Conservation (phyloP, 305 asterid species). For the Ajuga reptans region DNA sequence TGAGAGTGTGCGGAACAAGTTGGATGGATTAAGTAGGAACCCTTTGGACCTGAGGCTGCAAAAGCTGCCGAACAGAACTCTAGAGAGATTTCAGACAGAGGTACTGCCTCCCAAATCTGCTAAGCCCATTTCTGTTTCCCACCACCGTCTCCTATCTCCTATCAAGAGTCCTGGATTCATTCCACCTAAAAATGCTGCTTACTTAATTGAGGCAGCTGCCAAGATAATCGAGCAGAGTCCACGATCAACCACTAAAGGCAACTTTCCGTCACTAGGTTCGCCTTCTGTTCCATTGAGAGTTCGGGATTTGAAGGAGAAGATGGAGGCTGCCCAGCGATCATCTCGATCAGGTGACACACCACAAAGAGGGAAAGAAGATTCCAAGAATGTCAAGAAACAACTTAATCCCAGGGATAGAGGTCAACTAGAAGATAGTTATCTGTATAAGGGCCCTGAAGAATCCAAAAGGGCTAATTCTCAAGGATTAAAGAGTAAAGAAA, state of each 20-base stretch:
- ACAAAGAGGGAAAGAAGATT: conserved; percentile 40
- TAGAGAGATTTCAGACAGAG: conserved; percentile 85
- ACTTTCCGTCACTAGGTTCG: conserved; percentile 43
- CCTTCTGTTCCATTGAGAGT: conserved; percentile 63
- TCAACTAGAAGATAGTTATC: conserved; percentile 35
- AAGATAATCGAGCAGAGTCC: conserved; percentile 90
- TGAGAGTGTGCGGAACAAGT: conserved; percentile 71
- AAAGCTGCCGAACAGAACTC: conserved; percentile 54
- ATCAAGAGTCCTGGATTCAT: conserved; percentile 86
- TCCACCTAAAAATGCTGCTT: conserved; percentile 80
- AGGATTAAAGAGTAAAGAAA: conserved; percentile 52
- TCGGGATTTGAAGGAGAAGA: conserved; percentile 58
- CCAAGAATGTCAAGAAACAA: conserved; percentile 43
- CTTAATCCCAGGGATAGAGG: conserved; percentile 37
- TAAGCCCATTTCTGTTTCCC: conserved; percentile 69
- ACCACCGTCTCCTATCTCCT: conserved; percentile 75
- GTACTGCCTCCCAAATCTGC: conserved; percentile 77
- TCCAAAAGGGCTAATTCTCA: conserved; percentile 44
- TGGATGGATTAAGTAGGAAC: conserved; percentile 64
- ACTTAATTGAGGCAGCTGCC: conserved; percentile 80
- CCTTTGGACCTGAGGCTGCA: conserved; percentile 64
- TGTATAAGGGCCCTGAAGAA: conserved; percentile 41
- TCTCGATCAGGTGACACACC: conserved; percentile 35
- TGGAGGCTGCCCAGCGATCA: conserved; percentile 62
- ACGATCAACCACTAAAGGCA: conserved; percentile 43